Base-by-base conservation (phyloP, 2,329 filamentous ascomycete genomes). In the Exophiala sp. region DNA sequence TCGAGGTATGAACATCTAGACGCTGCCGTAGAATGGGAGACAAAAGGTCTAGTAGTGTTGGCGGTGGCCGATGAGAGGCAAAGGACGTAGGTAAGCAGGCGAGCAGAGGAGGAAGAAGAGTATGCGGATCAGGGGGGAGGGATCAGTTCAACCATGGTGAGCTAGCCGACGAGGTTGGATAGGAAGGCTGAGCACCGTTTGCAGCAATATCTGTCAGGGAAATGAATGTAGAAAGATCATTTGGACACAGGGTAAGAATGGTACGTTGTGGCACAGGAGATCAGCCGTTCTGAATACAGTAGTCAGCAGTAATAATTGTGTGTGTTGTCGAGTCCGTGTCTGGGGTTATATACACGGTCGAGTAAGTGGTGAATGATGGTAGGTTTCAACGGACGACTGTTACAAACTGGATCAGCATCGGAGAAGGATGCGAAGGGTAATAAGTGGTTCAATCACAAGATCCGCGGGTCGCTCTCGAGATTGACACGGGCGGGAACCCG, bases 11-110 rank as follows among this genome's bases (percentile, higher is more conserved):
- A 51, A 81, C 73, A 58, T 78, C 73, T 2, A 83, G 70, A 43
- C 80, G 70, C 65, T 84, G 81, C 52, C 80, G 77, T 2, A 84
- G 73, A 38, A 83, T 79, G 7, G 81, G 81, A 8, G 80, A 79
- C 14, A 84, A 71, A 2, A 83, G 72, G 27, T 78, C 76, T 2
- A 83, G 70, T 9, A 84, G 68, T 22, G 76, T 78, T 43, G 80
- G 79, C 2, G 81, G 80, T 27, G 80, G 78, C 53, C 72, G 72
- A 46, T 74, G 73, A 29, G 81, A 79, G 44, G 76, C 73, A 62
- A 77, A 81, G 13, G 80, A 77, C 16, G 77, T 77, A 5, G 80
- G 78, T 2, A 84, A 71, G 64, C 79, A 83, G 38, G 81, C 81
- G 42, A 84, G 75, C 6, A 84, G 69, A 29, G 81, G 80, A 52